Base-by-base conservation (phyloP, 2,329 filamentous ascomycete species). In the Fusarium lateritium region DNA sequence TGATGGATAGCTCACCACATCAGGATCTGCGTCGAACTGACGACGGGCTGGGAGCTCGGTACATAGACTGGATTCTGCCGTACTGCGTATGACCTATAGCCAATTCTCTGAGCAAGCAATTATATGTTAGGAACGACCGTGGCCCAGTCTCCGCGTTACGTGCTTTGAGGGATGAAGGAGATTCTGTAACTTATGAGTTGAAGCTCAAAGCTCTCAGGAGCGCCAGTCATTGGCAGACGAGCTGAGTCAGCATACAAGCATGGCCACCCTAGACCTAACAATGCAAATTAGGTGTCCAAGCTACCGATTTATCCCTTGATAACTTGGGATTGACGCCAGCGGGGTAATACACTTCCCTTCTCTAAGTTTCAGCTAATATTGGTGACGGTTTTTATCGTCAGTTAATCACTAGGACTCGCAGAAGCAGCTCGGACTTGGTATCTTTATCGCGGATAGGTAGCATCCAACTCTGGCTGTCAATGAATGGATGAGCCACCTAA, bases 181-280 rank as follows among this genome's bases (percentile, higher is more conserved):
- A 44, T 31, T 52, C 43, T 54, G 38, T 53, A 56, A 50, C 39
- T 64, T 62, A 56, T 44, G 56, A 24, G 26, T 43, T 67, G 53
- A 60, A 44, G 67, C 50, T 67, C 67, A 56, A 67, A 62, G 61
- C 56, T 62, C 61, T 62, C 22, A 53, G 49, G 58, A 54, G 58
- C 52, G 50, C 66, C 56, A 56, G 64, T 58, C 64, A 67, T 59
- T 54, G 40, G 49, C 40, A 44, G 44, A 34, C 21, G 50, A 36
- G 69, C 62, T 70, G 68, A 71, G 56, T 69, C 66, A 71, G 68
- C 67, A 58, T 13, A 2, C 22, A 33, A 3, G 2, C 4, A 2
- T 3, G 19, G 22, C 7, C 50, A 69, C 66, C 62, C 67, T 70
- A 39, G 13, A 60, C 47, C 42, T 9, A 19, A 39, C 26, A 14